phyloP scores from a whole-genome alignment of 2,329 filamentous ascomycete species.

The Blastomyces percursus region DNA sequence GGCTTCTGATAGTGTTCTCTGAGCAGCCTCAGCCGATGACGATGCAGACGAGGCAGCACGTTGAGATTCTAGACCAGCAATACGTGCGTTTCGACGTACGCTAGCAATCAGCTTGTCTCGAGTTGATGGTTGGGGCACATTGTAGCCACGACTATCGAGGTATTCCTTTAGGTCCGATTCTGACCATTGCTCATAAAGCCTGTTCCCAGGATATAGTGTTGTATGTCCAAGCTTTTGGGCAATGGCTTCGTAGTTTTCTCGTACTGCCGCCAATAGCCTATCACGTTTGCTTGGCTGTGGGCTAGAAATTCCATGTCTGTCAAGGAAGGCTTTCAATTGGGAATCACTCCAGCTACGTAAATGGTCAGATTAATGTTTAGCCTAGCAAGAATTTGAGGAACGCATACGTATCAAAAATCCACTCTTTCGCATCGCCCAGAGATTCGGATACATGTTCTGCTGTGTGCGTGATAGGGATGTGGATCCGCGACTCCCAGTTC shows the following conservation, averaged over 20 bases:
- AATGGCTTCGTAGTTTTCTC: conserved; percentile 66
- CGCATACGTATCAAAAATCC: conserved; percentile 71
- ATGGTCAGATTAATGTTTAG: conserved; percentile 26
- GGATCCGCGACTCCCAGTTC: conserved; percentile 73
- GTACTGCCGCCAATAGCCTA: conserved; percentile 62
- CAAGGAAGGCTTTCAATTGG: conserved; percentile 83
- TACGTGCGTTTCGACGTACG: conserved; percentile 80
- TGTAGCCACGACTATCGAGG: conserved; percentile 79
- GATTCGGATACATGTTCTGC: conserved; percentile 64
- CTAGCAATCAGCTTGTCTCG: conserved; percentile 82
- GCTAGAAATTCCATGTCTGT: conserved; percentile 75
- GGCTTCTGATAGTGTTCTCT: conserved; percentile 66
- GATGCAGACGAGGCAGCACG: conserved; percentile 50
- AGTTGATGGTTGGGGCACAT: conserved; percentile 68
- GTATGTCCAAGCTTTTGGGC: conserved; percentile 70
- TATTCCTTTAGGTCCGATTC: conserved; percentile 90
- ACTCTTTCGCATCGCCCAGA: conserved; percentile 65
- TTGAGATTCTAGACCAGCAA: conserved; percentile 60
- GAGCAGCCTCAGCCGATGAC: conserved; percentile 56
- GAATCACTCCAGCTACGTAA: conserved; percentile 71
- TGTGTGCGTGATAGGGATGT: conserved; percentile 64
- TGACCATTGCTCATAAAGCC: conserved; percentile 84
- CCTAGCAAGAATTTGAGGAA: conserved; percentile 3
- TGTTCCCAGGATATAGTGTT: conserved; percentile 79
- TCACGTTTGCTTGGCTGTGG: conserved; percentile 83